Conservation (phyloP, 2,329 filamentous ascomycete genomes). For the Cercospora sojina region DNA sequence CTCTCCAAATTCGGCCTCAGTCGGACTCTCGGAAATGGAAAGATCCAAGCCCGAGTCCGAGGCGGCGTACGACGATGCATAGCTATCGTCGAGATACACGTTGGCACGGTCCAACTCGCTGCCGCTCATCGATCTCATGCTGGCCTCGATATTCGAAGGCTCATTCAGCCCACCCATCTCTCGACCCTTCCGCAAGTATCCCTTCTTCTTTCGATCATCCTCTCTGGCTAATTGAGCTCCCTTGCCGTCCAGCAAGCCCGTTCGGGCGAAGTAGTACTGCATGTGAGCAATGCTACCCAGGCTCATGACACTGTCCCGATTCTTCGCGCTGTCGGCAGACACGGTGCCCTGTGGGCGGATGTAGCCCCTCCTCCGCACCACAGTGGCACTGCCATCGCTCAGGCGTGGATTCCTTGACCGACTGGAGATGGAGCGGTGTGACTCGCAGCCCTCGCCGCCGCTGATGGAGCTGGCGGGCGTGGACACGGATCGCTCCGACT, state of each 20-base stretch:
- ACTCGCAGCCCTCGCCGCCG: slow-evolving; percentile 46
- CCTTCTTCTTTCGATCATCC: slow-evolving; percentile 34
- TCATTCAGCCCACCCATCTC: slow-evolving; percentile 16
- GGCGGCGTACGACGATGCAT: slow-evolving; percentile 29
- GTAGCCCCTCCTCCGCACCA: slow-evolving; percentile 69
- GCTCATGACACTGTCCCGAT: slow-evolving; percentile 92
- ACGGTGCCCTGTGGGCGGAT: slow-evolving; percentile 82
- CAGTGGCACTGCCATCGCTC: slow-evolving; percentile 44
- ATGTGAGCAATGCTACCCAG: slow-evolving; percentile 94
- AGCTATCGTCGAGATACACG: slow-evolving; percentile 31
- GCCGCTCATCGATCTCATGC: slow-evolving; percentile 15
- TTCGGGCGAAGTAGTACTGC: slow-evolving; percentile 97
- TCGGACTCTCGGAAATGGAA: slow-evolving; percentile 53
- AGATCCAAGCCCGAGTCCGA: slow-evolving; percentile 38
- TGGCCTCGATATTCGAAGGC: slow-evolving; percentile 10
- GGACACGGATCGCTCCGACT: slow-evolving; percentile 64
- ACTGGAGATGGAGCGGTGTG: slow-evolving; percentile 40
- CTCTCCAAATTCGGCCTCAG: slow-evolving; percentile 50
- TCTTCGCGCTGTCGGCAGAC: slow-evolving; percentile 86
- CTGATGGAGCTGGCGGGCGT: slow-evolving; percentile 52
- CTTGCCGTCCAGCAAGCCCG: slow-evolving; percentile 88
- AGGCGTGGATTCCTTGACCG: slow-evolving; percentile 53
- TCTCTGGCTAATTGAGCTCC: slow-evolving; percentile 72
- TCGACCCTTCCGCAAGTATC: slow-evolving; percentile 26
- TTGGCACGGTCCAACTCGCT: slow-evolving; percentile 28